phyloP scores from a whole-genome alignment of 495 filamentous ascomycete genomes.

The Aspergillus olivimuriae region DNA sequence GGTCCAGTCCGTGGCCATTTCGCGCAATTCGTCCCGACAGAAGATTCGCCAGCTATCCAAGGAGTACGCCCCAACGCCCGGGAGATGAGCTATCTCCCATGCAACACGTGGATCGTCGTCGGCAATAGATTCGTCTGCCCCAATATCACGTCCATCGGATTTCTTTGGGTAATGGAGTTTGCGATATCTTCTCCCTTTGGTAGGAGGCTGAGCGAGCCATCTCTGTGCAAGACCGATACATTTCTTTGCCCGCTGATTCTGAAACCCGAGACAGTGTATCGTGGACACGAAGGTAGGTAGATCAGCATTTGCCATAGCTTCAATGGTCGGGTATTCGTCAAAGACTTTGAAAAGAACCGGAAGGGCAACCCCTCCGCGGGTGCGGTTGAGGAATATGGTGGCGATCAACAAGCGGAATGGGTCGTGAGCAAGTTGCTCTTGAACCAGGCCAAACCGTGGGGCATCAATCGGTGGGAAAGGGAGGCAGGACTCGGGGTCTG shows the following conservation, averaged over 20 bases:
- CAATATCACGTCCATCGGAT: slow-evolving; percentile 51
- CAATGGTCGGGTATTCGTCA: slow-evolving; percentile 58
- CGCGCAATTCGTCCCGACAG: slow-evolving; percentile 72
- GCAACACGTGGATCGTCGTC: slow-evolving; percentile 42
- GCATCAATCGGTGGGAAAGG: slow-evolving; percentile 64
- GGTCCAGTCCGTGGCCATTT: slow-evolving; percentile 53
- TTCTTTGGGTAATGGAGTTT: slow-evolving; percentile 62
- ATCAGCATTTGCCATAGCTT: slow-evolving; percentile 54
- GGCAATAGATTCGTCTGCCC: slow-evolving; percentile 39
- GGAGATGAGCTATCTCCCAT: slow-evolving; percentile 85
- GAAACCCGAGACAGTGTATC: slow-evolving; percentile 70
- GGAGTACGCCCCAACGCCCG: slow-evolving; percentile 78
- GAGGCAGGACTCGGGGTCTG: slow-evolving; percentile 53
- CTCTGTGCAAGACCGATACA: slow-evolving; percentile 61
- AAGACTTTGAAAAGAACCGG: slow-evolving; percentile 71
- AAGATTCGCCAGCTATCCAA: slow-evolving; percentile 94
- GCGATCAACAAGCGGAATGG: slow-evolving; percentile 71
- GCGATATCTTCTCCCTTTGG: slow-evolving; percentile 50
- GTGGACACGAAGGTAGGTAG: slow-evolving; percentile 50
- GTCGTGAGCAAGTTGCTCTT: slow-evolving; percentile 66
- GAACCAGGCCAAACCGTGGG: slow-evolving; percentile 67
- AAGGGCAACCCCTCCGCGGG: slow-evolving; percentile 64
- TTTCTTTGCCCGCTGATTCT: slow-evolving; percentile 52
- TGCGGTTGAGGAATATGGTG: slow-evolving; percentile 79
- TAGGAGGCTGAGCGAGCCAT: slow-evolving; percentile 64